phyloP scores from a whole-genome alignment of 345 rosid species.

The Heritiera littoralis region DNA sequence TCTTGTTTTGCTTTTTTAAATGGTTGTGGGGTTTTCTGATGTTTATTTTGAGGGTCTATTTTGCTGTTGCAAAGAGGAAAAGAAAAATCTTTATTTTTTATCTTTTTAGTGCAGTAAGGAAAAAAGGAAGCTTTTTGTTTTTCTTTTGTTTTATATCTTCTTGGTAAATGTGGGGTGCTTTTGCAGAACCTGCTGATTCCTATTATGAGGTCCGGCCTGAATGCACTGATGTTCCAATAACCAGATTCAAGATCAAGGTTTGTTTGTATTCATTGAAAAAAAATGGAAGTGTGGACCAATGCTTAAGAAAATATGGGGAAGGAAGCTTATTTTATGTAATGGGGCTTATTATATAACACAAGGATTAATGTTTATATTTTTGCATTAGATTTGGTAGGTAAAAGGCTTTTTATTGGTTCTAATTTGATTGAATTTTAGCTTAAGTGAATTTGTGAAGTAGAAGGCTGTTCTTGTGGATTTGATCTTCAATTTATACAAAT shows the following conservation, averaged over 20 bases:
- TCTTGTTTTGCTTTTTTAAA: too few species aligned
- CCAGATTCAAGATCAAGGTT: constrained; percentile 94
- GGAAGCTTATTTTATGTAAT: not conserved
- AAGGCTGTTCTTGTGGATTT: not conserved
- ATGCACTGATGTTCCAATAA: constrained; percentile 87
- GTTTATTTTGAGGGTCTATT: too few species aligned
- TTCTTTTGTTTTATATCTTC: not conserved
- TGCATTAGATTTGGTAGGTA: not conserved
- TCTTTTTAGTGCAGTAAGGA: not conserved
- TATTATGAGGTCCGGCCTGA: constrained; percentile 91
- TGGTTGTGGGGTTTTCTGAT: too few species aligned
- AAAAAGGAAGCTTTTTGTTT: not conserved
- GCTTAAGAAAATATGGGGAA: not conserved
- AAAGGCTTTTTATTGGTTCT: too few species aligned
- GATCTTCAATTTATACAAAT: too few species aligned
- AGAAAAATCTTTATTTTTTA: not conserved
- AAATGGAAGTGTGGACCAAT: constrained; percentile 2
- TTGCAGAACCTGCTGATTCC: constrained; percentile 78
- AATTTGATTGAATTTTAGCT: constrained; percentile 7
- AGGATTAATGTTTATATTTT: not conserved
- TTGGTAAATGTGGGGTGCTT: constrained; percentile 70
- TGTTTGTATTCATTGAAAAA: constrained; percentile 13
- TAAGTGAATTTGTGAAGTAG: not conserved
- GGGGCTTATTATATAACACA: not conserved
- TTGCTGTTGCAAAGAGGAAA: not conserved